Evolutionary conservation across 495 filamentous ascomycete genomes (phyloP).

Genomic region (Aspergillus haitiensis): DNA sequence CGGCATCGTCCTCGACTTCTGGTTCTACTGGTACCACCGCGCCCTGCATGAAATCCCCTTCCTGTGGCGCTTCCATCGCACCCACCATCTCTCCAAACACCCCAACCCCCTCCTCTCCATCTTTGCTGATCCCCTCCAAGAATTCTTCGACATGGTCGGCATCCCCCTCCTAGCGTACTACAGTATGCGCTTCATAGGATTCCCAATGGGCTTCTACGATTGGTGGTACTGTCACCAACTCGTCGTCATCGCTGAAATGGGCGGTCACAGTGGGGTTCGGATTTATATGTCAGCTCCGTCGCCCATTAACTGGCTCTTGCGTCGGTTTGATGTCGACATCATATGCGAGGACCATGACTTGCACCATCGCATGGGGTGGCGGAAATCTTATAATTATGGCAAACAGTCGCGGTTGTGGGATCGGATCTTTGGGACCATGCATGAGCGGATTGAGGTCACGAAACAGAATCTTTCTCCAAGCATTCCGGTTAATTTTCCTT

Average conservation of each 20-base stretch:
- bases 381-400: conserved; percentile 44
- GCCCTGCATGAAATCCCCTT: conserved; percentile 39
- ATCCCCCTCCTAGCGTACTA: conserved; percentile 38
- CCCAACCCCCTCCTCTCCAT: conserved; percentile 41
- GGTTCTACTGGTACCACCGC: conserved; percentile 47
- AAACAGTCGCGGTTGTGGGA: conserved; percentile 46
- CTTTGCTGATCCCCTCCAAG: conserved; percentile 42
- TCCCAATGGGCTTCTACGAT: conserved; percentile 44
- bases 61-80: conserved; percentile 43
- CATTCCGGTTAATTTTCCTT: too few relatives aligned
- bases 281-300: conserved; percentile 33
- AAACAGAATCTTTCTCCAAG: too few relatives aligned
- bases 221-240: conserved; percentile 46
- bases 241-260: conserved; percentile 38
- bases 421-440: conserved; percentile 38
- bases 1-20: conserved; percentile 43
- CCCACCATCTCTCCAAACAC: conserved; percentile 45
- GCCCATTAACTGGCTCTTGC: conserved; percentile 37
- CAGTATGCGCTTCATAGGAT: conserved; percentile 30
- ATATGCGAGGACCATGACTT: conserved; percentile 45
- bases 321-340: conserved; percentile 35
- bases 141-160: conserved; percentile 44
- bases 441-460: conserved; percentile 31
- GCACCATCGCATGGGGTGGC: conserved; percentile 44
- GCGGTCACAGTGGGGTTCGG: conserved; percentile 38